Evolutionary conservation across 208 protist species (phyloP).

Genomic region (Crithidia mellificae): DNA sequence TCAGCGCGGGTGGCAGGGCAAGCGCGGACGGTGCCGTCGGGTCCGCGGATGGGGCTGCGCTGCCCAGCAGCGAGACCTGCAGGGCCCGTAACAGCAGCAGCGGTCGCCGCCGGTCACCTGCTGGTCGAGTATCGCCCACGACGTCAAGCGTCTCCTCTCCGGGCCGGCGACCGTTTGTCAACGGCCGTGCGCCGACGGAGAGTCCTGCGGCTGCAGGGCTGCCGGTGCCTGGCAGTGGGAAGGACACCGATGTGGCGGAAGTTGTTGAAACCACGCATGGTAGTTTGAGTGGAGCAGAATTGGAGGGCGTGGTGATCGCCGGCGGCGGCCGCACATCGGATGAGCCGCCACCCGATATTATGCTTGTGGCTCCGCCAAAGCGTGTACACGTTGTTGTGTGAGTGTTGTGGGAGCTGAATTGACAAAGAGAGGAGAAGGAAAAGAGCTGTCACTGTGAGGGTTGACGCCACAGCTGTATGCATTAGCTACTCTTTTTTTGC

Average conservation of each 20-base stretch:
- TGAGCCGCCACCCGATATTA: slow-evolving; percentile 33
- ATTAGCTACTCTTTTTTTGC: too few relatives aligned
- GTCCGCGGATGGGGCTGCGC: neutral
- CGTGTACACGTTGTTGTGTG: slow-evolving; percentile 27
- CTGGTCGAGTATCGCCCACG: neutral
- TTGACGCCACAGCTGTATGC: too few relatives aligned
- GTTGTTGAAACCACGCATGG: neutral
- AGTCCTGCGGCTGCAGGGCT: neutral
- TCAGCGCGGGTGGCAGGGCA: neutral
- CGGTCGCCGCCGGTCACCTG: neutral
- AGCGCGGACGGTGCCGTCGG: too few relatives aligned
- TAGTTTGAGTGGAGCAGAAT: neutral
- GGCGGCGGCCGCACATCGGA: slow-evolving; percentile 14
- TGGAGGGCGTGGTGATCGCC: neutral
- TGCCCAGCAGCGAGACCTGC: neutral
- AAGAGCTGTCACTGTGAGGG: too few relatives aligned
- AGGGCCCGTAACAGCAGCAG: neutral
- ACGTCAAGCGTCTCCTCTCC: neutral
- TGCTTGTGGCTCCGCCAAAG: slow-evolving; percentile 21
- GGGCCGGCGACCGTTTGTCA: neutral
- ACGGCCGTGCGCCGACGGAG: neutral
- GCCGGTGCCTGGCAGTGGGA: neutral
- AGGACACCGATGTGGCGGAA: neutral
- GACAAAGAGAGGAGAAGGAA: neutral
- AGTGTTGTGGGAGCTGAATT: too few relatives aligned